Evolutionary conservation across 805 yeast species (phyloP), one percentile per base, ranked within the genome.

Genomic region (Hagleromyces aurorensis): DNA sequence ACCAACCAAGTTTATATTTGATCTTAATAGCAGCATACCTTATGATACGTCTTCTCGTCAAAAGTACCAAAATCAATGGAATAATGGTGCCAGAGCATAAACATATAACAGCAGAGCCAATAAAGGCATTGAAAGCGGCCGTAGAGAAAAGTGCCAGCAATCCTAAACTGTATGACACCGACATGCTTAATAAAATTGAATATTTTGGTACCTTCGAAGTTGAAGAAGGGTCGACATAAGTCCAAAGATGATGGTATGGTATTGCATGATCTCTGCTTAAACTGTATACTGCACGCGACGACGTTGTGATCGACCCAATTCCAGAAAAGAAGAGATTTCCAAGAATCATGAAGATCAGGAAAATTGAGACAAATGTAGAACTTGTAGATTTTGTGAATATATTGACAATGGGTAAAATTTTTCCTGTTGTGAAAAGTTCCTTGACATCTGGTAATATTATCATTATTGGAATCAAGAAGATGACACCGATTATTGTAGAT

Each of bases 231-330:
- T 77, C 78, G 23, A 83, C 82, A 43, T 69, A 67, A 3, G 74
- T 68, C 85, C 87, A 81, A 10, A 69, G 43, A 8, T 69, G 62
- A 32, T 72, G 69, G 43, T 63, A 70, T 2, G 93, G 93, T 24
- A 83, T 55, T 0, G 86, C 94, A 20, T 77, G 82, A 52, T 83
- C 94, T 59, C 94, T 69, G 30, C 89, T 84, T 59, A 83, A 75
- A 15, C 84, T 79, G 50, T 72, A 82, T 0, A 85, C 81, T n/a
- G 78, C 70, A 65, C 93, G 69, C 3, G 91, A 80, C 3, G 86
- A 81, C 0, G 93, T 78, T 1, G 91, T 82, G 19, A 80, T 64
- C 1, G 89, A 70, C 4, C 93, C 87, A 28, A 83, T 74, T 2
- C 86, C 79, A 19, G 84, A 85, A 53, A 82, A 82, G 7, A 79